These are phyloP conservation scores for Lentinula guzmanii DNA, from an alignment of 768 basidiomycete genomes.

Conservation along the genomic window DNA sequence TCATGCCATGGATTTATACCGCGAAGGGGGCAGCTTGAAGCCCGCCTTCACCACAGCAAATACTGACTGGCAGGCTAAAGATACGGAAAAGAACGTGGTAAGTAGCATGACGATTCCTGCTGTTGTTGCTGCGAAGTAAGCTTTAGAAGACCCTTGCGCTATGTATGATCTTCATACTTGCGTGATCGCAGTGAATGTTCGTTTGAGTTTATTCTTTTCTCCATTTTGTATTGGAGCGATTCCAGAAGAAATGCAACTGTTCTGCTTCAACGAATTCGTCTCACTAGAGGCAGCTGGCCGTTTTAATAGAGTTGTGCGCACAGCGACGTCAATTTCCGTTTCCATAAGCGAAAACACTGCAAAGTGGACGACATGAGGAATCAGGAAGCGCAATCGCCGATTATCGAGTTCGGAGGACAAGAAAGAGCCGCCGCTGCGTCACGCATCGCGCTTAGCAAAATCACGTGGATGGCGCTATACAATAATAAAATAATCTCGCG, in stretches of 20 bases:
- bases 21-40: not conserved
- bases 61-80: not conserved
- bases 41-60: not conserved
- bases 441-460: not conserved
- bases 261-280: not conserved
- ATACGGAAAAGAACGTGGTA: conserved; percentile 4
- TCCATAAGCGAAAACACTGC: not conserved
- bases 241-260: not conserved
- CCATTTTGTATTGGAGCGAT: not conserved
- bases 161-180: not conserved
- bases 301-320: not conserved
- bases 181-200: not conserved
- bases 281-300: not conserved
- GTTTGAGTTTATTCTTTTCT: not conserved
- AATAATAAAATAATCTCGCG: not conserved
- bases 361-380: not conserved
- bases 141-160: not conserved
- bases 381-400: not conserved
- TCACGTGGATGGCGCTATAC: not conserved
- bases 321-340: not conserved
- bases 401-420: not conserved
- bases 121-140: not conserved
- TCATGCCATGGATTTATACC: not conserved
- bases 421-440: not conserved
- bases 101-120: not conserved